These are phyloP conservation scores for Calendula officinalis DNA, from an alignment of 129 eudicot species.

Conservation along the genomic window DNA sequence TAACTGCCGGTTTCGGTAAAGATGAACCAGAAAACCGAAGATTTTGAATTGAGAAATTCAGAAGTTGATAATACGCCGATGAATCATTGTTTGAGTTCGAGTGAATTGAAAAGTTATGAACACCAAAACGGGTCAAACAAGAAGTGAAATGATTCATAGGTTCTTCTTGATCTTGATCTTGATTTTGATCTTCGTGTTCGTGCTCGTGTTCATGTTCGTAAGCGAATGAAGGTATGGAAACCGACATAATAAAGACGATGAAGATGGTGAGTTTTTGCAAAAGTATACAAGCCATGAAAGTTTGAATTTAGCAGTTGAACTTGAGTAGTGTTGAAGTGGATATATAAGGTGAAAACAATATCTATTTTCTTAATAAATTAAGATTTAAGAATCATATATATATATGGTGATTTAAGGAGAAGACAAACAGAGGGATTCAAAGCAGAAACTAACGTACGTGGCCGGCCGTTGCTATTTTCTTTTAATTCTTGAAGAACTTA, in stretches of 20 bases:
- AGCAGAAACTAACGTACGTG: slow-evolving; percentile 19
- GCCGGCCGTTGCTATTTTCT: slow-evolving; percentile 40
- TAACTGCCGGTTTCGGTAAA: slow-evolving; percentile 61
- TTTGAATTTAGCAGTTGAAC: neutral
- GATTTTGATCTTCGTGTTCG: neutral
- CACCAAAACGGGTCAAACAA: slow-evolving; percentile 42
- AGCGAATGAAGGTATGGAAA: slow-evolving; percentile 12
- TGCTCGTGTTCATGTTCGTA: slow-evolving; percentile 9
- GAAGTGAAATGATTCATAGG: slow-evolving; percentile 18
- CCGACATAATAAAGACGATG: slow-evolving; percentile 25
- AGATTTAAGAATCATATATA: slow-evolving; percentile 14
- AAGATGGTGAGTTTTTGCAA: slow-evolving; percentile 1
- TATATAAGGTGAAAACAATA: slow-evolving; percentile 17
- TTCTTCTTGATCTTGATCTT: slow-evolving; percentile 11
- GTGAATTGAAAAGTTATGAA: slow-evolving; percentile 50
- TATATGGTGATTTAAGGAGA: slow-evolving; percentile 17
- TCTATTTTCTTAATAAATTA: slow-evolving; percentile 1
- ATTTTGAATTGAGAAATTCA: slow-evolving; percentile 65
- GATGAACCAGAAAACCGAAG: slow-evolving; percentile 41
- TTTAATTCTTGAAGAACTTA: slow-evolving; percentile 11
- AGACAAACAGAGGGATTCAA: slow-evolving; percentile 29
- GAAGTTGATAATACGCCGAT: slow-evolving; percentile 38
- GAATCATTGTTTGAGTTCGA: slow-evolving; percentile 31
- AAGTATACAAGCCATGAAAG: slow-evolving; percentile 19
- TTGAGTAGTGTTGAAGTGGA: neutral